Evolutionary conservation across 495 filamentous ascomycete species (phyloP).

Genomic region (Lophiostoma macrostomum): DNA sequence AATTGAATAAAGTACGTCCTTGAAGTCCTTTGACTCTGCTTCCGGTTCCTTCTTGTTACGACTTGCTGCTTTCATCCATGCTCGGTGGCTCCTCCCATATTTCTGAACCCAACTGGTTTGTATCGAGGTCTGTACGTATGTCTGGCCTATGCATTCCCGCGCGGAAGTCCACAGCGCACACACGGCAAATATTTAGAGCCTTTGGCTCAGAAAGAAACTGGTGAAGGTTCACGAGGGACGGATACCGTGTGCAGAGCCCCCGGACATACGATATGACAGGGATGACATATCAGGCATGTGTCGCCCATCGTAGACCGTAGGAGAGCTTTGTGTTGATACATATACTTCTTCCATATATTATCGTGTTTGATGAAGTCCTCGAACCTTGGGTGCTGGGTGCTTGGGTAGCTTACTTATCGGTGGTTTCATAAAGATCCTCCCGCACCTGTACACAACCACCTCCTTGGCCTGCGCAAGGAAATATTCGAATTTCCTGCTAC

Average conservation of each 20-base stretch:
- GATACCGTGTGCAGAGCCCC: constrained; percentile 1
- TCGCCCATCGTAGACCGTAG: too few species aligned
- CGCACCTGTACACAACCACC: too few species aligned
- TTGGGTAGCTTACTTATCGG: too few species aligned
- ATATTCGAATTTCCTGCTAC: too few species aligned
- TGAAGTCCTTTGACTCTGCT: background rate
- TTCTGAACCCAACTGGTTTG: background rate
- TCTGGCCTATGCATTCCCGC: background rate
- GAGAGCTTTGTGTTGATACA: too few species aligned
- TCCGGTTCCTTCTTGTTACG: background rate
- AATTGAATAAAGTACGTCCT: constrained; percentile 21
- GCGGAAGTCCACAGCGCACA: constrained; percentile 12
- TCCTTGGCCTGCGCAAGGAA: too few species aligned
- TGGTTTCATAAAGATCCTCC: too few species aligned
- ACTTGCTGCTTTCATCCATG: background rate
- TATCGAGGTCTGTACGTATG: background rate
- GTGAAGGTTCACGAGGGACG: constrained; percentile 9
- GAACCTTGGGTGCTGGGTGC: too few species aligned
- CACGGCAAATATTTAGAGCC: background rate
- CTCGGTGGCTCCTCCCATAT: background rate
- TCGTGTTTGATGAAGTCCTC: too few species aligned
- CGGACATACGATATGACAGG: constrained; percentile 1
- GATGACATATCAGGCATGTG: too few species aligned
- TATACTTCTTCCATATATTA: too few species aligned
- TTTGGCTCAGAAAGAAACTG: constrained; percentile 17